Base-by-base conservation (phyloP, 225 moss, liverwort and hornwort species). In the Ulota crispa region DNA sequence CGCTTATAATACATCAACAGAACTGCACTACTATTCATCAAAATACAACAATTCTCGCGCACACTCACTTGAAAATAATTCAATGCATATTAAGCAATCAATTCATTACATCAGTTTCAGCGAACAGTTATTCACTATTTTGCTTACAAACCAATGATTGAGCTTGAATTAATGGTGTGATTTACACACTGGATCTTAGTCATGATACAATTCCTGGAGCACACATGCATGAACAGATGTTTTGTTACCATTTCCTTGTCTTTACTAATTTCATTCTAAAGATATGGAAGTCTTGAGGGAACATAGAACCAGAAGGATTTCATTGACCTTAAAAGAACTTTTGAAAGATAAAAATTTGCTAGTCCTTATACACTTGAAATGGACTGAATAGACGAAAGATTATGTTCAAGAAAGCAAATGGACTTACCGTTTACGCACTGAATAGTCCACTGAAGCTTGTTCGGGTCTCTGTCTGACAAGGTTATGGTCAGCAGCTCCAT, bases 381-480 rank as follows among this genome's bases (percentile, higher is more conserved):
- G 45, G 59, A 59, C 39, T 57, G 18, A n/a, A 59, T 18, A 26
- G 59, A 75, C 26, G 19, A 57, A 56, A 19, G 15, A 3, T 26
- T 69, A 9, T 27, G 36, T 65, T 76, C 69, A 82, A 60, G 8
- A 34, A 39, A 76, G 83, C 7, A 57, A 71, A 63, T 18, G 19
- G 36, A 75, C 82, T 87, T 87, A 96, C 97, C 99, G 77, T 94
- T 94, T 39, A 81, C 75, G 83, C 99, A 99, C 73, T 94, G 91
- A 34, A 97, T 84, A 77, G 87, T 96, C 96, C 99, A 99, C 77
- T 91, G 90, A 63, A 99, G 85, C 79, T 99, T 99, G 82, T 82
- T 91, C 74, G 92, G 92, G 59, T 96, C 89, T 78, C 75, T 83
- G 21, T 89, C 90, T 45, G 90, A 81, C 80, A 96, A 88, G 77